These are phyloP conservation scores for Trichoderma harzianum DNA, from an alignment of 2,329 filamentous ascomycete species.

Conservation along the genomic window DNA sequence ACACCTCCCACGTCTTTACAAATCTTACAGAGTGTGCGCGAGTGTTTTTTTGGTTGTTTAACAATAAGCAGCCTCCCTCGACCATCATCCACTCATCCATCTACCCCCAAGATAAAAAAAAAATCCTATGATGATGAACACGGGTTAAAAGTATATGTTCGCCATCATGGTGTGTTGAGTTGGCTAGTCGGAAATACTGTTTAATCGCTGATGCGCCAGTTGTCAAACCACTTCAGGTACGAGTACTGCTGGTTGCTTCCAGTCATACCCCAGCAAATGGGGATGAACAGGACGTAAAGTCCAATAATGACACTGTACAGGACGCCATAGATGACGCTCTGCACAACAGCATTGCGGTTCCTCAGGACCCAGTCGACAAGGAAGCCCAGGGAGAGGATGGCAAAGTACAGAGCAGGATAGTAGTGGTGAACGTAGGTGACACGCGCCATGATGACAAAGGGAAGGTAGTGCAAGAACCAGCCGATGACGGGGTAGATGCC, in stretches of 20 bases:
- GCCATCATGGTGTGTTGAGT: neutral
- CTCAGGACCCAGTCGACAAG: constrained; percentile 78
- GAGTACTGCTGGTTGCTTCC: constrained; percentile 79
- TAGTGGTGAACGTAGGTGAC: constrained; percentile 99
- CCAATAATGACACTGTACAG: constrained; percentile 74
- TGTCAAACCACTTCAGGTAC: constrained; percentile 91
- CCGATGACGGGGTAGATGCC: constrained; percentile 88
- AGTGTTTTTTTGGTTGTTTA: neutral
- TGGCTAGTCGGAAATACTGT: neutral
- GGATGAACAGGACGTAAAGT: constrained; percentile 86
- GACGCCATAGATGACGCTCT: constrained; percentile 66
- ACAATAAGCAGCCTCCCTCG: constrained; percentile 14
- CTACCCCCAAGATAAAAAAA: neutral
- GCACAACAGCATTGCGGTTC: constrained; percentile 59
- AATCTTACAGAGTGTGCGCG: constrained; percentile 17
- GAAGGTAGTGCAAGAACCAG: constrained; percentile 95
- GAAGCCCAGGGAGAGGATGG: constrained; percentile 87
- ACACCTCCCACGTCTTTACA: constrained; percentile 19
- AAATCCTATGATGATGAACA: neutral
- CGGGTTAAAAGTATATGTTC: neutral
- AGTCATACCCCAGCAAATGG: constrained; percentile 94
- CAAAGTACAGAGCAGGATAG: constrained; percentile 97
- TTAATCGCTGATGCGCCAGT: constrained; percentile 76
- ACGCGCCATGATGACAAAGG: constrained; percentile 95
- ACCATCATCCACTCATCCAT: neutral